A percentile compares a stretch with the other conserved stretches of the same genome.
phyloP scores from a whole-genome alignment of 768 basidiomycete genomes.

The Pulveroboletus sp. region DNA sequence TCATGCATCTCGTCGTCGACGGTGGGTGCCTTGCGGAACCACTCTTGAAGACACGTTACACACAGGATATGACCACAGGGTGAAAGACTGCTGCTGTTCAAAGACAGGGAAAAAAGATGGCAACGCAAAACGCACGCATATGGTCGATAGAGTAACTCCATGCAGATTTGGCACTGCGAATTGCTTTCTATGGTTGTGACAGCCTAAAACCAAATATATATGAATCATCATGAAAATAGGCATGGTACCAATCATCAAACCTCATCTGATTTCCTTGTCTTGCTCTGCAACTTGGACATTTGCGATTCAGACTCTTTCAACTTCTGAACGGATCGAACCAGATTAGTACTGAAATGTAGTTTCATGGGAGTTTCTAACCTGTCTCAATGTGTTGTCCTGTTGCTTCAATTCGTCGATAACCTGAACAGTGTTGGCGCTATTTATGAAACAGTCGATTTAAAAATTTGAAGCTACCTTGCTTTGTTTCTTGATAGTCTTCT shows the following conservation, averaged over 20 bases:
- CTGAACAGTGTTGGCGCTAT: constrained; percentile 28
- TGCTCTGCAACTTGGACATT: constrained; percentile 41
- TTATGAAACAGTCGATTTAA: background rate
- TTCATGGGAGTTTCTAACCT: constrained; percentile 28
- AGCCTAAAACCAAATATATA: constrained; percentile 33
- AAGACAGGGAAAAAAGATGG: background rate
- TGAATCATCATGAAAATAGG: background rate
- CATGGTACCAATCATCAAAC: constrained; percentile 30
- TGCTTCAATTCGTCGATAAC: constrained; percentile 49
- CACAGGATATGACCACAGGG: constrained; percentile 83
- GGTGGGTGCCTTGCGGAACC: constrained; percentile 68
- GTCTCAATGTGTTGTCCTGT: constrained; percentile 35
- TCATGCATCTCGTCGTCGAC: constrained; percentile 42
- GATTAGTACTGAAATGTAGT: background rate
- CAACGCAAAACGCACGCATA: constrained; percentile 49
- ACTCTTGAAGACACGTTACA: constrained; percentile 64
- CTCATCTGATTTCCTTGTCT: constrained; percentile 52
- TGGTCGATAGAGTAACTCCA: constrained; percentile 62
- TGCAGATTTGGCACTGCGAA: constrained; percentile 73
- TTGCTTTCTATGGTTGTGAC: constrained; percentile 52
- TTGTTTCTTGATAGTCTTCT: constrained; percentile 51
- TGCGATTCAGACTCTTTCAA: constrained; percentile 44
- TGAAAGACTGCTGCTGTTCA: constrained; percentile 43
- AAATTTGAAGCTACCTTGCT: constrained; percentile 42
- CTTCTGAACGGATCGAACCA: constrained; percentile 28